Percentiles rank a stretch among this genome's conserved stretches.
Conservation (phyloP, 768 basidiomycete species). For the Chalciporus piperatus region DNA sequence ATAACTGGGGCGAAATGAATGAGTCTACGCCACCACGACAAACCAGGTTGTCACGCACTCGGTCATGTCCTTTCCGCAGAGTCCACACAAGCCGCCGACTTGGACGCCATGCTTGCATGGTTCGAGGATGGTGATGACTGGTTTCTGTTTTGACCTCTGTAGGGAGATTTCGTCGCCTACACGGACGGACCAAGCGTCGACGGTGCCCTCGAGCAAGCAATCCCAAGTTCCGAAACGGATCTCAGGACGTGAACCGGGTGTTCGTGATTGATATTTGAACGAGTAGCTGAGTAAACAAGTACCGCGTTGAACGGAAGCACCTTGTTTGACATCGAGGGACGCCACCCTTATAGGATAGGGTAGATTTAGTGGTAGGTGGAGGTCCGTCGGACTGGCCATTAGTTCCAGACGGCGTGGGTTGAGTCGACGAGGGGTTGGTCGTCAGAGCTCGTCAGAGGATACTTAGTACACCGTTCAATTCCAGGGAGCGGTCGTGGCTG, state of each 20-base stretch:
- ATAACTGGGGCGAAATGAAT: slow-evolving; percentile 39
- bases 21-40: slow-evolving; percentile 5
- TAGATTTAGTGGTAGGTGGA: slow-evolving; percentile 72
- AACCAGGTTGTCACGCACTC: slow-evolving; percentile 47
- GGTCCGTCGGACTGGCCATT: slow-evolving; percentile 66
- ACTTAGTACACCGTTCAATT: background rate
- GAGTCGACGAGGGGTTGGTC: background rate
- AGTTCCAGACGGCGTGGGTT: slow-evolving; percentile 1
- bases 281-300: slow-evolving; percentile 82
- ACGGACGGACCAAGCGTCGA: slow-evolving; percentile 69
- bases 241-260: slow-evolving; percentile 51
- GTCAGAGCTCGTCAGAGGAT: background rate
- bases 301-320: slow-evolving; percentile 59
- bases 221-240: slow-evolving; percentile 91
- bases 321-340: slow-evolving; percentile 53
- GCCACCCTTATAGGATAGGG: slow-evolving; percentile 86
- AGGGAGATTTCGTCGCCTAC: slow-evolving; percentile 62
- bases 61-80: slow-evolving; percentile 96
- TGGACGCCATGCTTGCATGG: slow-evolving; percentile 98
- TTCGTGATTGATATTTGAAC: slow-evolving; percentile 56
- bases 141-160: slow-evolving; percentile 54
- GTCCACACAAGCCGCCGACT: slow-evolving; percentile 84
- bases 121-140: slow-evolving; percentile 70
- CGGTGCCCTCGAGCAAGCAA: slow-evolving; percentile 73
- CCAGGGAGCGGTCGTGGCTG: slow-evolving; percentile 20